Conservation (phyloP, 2,329 filamentous ascomycete species). For the Nemania sp. region DNA sequence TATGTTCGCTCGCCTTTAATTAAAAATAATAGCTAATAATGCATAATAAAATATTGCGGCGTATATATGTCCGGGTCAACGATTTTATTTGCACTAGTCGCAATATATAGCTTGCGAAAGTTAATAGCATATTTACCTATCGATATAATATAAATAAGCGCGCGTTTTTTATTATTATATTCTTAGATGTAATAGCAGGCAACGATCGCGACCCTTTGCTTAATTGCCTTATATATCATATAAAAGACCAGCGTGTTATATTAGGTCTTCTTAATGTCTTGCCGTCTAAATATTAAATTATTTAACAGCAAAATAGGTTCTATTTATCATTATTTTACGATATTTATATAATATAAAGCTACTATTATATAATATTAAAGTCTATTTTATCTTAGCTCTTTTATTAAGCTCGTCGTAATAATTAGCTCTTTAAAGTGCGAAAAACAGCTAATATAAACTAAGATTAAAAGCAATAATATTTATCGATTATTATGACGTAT, state of each 20-base stretch:
- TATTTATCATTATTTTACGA: not conserved
- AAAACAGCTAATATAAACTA: too few relatives aligned
- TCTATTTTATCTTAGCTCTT: too few relatives aligned
- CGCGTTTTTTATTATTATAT: not conserved
- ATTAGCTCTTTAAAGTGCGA: too few relatives aligned
- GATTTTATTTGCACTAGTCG: not conserved
- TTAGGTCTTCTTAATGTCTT: not conserved
- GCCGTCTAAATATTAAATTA: not conserved
- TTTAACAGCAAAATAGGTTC: not conserved
- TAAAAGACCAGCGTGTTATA: not conserved
- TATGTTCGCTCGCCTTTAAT: not conserved
- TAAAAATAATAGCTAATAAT: not conserved
- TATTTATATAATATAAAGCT: not conserved
- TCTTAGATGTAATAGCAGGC: not conserved
- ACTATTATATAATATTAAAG: not conserved
- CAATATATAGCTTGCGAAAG: not conserved
- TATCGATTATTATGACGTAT: too few relatives aligned
- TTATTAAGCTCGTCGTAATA: too few relatives aligned
- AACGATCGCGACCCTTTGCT: not conserved
- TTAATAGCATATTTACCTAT: not conserved
- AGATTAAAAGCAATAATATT: too few relatives aligned
- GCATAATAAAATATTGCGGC: not conserved
- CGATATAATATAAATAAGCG: not conserved
- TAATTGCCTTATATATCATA: not conserved
- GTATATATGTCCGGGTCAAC: not conserved